phyloP scores from a whole-genome alignment of 768 basidiomycete species.

The Kwoniella bestiolae region DNA sequence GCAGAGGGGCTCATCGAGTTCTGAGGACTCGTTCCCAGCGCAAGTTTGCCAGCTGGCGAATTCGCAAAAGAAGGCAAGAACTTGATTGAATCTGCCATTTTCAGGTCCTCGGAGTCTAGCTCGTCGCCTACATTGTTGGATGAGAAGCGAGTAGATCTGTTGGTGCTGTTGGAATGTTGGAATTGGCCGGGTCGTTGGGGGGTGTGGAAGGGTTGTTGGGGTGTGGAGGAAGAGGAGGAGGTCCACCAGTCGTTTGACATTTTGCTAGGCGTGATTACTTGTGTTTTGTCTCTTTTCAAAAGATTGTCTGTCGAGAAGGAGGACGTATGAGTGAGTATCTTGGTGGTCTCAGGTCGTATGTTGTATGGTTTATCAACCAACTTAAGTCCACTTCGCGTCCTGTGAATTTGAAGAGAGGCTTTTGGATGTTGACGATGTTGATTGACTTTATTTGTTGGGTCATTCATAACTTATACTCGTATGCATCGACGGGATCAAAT shows the following conservation, averaged over 20 bases:
- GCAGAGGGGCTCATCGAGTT: neutral
- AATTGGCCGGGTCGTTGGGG: slow-evolving; percentile 16
- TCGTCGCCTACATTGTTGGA: slow-evolving; percentile 29
- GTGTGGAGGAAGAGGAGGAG: slow-evolving; percentile 15
- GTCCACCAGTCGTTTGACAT: slow-evolving; percentile 43
- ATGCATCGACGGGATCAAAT: no score
- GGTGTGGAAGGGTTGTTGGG: slow-evolving; percentile 6
- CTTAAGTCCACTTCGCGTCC: no score
- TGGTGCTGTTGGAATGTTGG: neutral
- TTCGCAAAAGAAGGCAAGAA: slow-evolving; percentile 49
- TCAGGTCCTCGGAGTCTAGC: slow-evolving; percentile 47
- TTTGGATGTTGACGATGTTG: no score
- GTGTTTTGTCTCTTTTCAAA: no score
- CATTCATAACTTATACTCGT: no score
- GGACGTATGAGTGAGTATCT: no score
- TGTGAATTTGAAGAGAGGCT: no score
- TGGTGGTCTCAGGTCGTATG: no score
- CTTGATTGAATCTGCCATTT: slow-evolving; percentile 45
- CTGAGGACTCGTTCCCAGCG: slow-evolving; percentile 28
- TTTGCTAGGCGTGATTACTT: no score
- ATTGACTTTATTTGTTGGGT: no score
- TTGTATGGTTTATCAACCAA: no score
- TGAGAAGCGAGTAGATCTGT: neutral
- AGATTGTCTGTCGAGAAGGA: no score
- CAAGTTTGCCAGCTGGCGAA: slow-evolving; percentile 43